Base-by-base conservation (phyloP, 1,284 basidiomycete genomes). In the Apiotrichum siamense region DNA sequence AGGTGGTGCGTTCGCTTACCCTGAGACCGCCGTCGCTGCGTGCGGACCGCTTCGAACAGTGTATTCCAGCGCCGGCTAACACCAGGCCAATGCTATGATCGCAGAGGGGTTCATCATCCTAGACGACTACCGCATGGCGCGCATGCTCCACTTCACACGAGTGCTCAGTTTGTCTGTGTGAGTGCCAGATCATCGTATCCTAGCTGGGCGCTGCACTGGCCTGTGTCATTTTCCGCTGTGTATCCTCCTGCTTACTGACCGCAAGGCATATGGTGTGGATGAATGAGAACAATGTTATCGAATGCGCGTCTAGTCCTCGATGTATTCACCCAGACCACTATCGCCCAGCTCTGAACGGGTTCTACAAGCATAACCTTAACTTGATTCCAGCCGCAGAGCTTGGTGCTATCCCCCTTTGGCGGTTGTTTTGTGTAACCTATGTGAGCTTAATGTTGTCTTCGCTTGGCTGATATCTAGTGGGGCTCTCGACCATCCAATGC, bases 241-340 rank as follows among this genome's bases (percentile, higher is more conserved):
- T 29, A 12, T 18, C 7, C 6, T 3, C 12, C 11, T 20, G 27
- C 17, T 17, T 6, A 40, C 25, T 38, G 12, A 12, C 18, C 21
- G 20, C 13, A n/a, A 47, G 45, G 15, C 50, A 47, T 41, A 42
- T 43, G 40, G 44, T 52, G 21, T 47, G 45, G 45, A 47, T 52
- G 40, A 42, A 42, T 10, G 50, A 52, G 24, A 26, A 26, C 21
- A 46, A 31, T 17, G 32, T 27, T 1, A 26, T 52, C 21, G 50
- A 52, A n/a, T 52, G 50, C 27, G 27, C 42, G 17, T 47, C 46
- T 29, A 52, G 44, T 27, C 45, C 50, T 24, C 50, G 39, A 3
- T 52, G 50, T 32, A 43, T 52, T 17, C 25, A 5, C 7, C 24
- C 37, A 3, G 35, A 36, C 5, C 44, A 52, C 41, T 52, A 47